Conservation (phyloP, 495 filamentous ascomycete species). For the Tuber microsphaerosporum region DNA sequence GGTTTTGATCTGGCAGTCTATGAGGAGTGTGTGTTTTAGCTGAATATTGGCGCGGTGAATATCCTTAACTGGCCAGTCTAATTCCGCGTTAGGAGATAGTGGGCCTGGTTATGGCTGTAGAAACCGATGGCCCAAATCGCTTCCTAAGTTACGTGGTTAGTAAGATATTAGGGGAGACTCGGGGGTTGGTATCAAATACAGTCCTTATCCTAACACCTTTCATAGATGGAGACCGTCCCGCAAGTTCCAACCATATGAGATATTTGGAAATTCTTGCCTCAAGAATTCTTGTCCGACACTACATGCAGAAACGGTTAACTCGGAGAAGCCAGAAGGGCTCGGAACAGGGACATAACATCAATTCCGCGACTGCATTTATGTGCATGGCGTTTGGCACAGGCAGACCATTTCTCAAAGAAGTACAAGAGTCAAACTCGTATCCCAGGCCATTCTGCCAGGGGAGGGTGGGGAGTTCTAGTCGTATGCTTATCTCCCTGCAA, state of each 20-base stretch:
- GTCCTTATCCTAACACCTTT: not conserved
- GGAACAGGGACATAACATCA: not conserved
- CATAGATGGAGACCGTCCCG: not conserved
- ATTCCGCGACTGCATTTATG: not conserved
- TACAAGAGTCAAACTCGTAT: not conserved
- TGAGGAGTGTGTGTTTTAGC: not conserved
- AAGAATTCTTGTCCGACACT: not conserved
- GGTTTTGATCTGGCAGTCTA: not conserved
- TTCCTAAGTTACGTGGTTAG: not conserved
- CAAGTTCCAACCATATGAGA: not conserved
- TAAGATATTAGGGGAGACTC: not conserved
- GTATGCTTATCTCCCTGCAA: not conserved
- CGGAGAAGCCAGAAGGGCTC: not conserved
- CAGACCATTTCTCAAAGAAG: not conserved
- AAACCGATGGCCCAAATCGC: not conserved
- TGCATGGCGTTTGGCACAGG: not conserved
- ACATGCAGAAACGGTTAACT: not conserved
- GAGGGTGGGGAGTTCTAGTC: not conserved
- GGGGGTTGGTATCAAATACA: not conserved
- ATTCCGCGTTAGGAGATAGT: not conserved
- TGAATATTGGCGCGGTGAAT: not conserved
- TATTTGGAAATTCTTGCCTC: not conserved
- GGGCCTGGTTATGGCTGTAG: not conserved
- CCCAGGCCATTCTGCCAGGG: not conserved
- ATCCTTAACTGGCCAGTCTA: not conserved